phyloP scores from a whole-genome alignment of 208 protist genomes.

The Trypanosoma grayi region DNA sequence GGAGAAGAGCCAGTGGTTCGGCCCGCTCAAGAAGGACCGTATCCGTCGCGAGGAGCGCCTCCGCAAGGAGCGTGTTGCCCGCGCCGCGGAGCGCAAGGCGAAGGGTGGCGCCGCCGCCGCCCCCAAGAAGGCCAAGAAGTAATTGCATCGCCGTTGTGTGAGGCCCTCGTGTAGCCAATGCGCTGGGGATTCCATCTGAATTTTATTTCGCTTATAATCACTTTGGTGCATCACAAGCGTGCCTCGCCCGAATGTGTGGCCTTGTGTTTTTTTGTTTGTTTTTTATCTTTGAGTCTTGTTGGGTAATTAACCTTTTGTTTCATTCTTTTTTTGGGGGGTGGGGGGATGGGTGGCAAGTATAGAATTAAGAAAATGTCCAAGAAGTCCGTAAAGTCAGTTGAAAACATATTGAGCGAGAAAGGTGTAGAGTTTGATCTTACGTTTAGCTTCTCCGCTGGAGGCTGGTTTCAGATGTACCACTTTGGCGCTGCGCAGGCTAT shows the following conservation, averaged over 20 bases:
- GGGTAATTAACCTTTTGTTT: not conserved
- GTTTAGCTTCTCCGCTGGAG: conserved; percentile 67
- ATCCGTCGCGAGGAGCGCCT: conserved; percentile 79
- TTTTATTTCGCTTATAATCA: too few relatives aligned
- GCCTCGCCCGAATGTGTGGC: too few relatives aligned
- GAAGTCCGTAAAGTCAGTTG: too few relatives aligned
- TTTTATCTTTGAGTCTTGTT: not conserved
- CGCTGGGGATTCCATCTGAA: not conserved
- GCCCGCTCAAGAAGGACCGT: conserved; percentile 93
- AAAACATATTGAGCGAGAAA: too few relatives aligned
- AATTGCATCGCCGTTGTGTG: not conserved
- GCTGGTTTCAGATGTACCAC: conserved; percentile 83
- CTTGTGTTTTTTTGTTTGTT: conserved; percentile 8
- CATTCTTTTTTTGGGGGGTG: conserved; percentile 1
- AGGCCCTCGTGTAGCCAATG: not conserved
- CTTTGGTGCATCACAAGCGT: too few relatives aligned
- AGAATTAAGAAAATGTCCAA: too few relatives aligned
- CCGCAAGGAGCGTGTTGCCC: conserved; percentile 79
- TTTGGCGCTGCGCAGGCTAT: conserved; percentile 75
- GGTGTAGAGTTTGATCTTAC: conserved; percentile 70
- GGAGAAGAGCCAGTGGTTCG: conserved; percentile 98
- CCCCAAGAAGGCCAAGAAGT: conserved; percentile 29
- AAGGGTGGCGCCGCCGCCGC: conserved; percentile 25
- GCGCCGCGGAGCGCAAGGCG: conserved; percentile 75
- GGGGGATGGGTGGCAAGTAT: too few relatives aligned